phyloP scores from a whole-genome alignment of 1,139 yeast genomes.

The Yamadazyma dushanensis region DNA sequence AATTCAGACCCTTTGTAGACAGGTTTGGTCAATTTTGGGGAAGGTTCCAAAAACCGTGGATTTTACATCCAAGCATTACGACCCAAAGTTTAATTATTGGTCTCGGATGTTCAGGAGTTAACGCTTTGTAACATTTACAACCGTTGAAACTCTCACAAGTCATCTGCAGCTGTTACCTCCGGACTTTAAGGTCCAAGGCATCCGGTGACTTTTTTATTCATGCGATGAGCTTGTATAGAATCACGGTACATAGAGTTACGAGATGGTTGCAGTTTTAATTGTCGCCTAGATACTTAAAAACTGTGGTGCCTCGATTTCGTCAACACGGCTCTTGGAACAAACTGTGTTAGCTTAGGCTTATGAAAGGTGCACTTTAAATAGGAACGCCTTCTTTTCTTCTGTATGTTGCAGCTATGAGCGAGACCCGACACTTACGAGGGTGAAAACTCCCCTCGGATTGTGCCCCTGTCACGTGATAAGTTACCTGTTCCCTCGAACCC shows the following conservation, averaged over 20 bases:
- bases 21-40: not conserved
- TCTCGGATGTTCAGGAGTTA: too few relatives aligned
- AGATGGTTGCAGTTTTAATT: not conserved
- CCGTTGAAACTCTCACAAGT: too few relatives aligned
- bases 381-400: not conserved
- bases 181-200: too few relatives aligned
- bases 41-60: too few relatives aligned
- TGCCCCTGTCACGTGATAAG: not conserved
- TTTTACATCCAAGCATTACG: too few relatives aligned
- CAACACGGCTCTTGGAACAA: constrained; percentile 4
- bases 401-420: constrained; percentile 1
- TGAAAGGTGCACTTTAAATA: not conserved
- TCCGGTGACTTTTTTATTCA: too few relatives aligned
- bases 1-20: too few relatives aligned
- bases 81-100: too few relatives aligned
- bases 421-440: constrained; percentile 1
- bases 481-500: not conserved
- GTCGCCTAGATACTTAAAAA: not conserved
- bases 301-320: constrained; percentile 3
- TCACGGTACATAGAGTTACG: too few relatives aligned
- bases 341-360: constrained; percentile 1
- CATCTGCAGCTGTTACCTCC: too few relatives aligned
- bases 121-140: too few relatives aligned
- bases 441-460: not conserved
- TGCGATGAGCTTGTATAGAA: too few relatives aligned